Percentiles rank a stretch among this genome's conserved stretches.
Conservation (phyloP, 441 rosid species). For the Francoa sonchifolia region DNA sequence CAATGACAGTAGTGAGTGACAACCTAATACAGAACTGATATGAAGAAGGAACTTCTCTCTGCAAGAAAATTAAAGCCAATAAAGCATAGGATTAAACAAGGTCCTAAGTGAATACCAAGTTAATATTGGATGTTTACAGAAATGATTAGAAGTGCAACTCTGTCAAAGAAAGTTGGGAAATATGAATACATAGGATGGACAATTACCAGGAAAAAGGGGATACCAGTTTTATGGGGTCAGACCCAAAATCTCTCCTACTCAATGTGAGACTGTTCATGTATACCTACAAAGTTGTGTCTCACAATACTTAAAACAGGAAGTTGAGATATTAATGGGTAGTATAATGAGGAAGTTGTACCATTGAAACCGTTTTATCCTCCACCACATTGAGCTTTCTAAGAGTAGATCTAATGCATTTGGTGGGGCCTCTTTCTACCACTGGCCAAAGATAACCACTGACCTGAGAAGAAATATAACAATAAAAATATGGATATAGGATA, state of each 20-base stretch:
- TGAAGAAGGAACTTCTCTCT: slow-evolving; percentile 40
- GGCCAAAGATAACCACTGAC: slow-evolving; percentile 35
- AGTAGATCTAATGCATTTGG: slow-evolving; percentile 31
- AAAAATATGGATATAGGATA: neutral
- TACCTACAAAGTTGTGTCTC: slow-evolving; percentile 35
- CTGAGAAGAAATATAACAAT: slow-evolving; percentile 21
- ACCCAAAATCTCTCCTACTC: slow-evolving; percentile 25
- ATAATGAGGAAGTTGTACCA: slow-evolving; percentile 31
- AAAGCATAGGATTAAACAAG: too few relatives aligned
- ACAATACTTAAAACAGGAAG: too few relatives aligned
- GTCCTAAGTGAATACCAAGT: too few relatives aligned
- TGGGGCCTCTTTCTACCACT: slow-evolving; percentile 27
- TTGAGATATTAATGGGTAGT: too few relatives aligned
- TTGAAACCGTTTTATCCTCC: slow-evolving; percentile 27
- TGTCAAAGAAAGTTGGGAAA: slow-evolving; percentile 6
- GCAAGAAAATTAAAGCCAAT: slow-evolving; percentile 25
- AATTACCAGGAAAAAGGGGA: slow-evolving; percentile 70
- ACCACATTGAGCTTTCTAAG: slow-evolving; percentile 31
- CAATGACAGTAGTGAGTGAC: slow-evolving; percentile 43
- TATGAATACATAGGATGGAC: slow-evolving; percentile 25
- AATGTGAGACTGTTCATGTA: slow-evolving; percentile 26
- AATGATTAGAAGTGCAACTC: neutral
- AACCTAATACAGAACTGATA: slow-evolving; percentile 68
- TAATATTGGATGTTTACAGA: neutral
- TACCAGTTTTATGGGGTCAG: slow-evolving; percentile 68